Evolutionary conservation across 2,329 filamentous ascomycete species (phyloP), one percentile per base, ranked within the genome.

Genomic region (Coniochaeta sp.): DNA sequence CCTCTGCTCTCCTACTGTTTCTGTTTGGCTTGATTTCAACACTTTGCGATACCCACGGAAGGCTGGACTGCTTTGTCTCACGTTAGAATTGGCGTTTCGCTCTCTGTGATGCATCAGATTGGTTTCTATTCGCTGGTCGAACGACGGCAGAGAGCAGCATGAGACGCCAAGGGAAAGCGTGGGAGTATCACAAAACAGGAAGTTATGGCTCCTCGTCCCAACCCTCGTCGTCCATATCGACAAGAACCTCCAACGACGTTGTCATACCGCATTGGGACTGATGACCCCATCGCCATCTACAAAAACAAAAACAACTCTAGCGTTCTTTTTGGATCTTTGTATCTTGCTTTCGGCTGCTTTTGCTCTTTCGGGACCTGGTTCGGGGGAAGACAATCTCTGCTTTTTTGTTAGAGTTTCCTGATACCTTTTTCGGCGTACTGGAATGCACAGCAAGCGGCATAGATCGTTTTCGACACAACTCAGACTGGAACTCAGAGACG

Each of bases 1-100:
- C 67, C 68, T 69, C 67, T 68, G 67, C 68, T 64, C 61, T 67
- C 62, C 62, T 63, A 55, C 33, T 62, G 59, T 61, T 63, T 62
- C 43, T 65, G 64, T 62, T 59, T 64, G 65, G 64, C 44, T 66
- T 64, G 40, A 55, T 58, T 63, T 62, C 58, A 60, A 57, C 60
- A 43, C 61, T 66, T 63, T 63, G 60, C 58, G 61, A 62, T 61
- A 52, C 58, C 58, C 58, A 64, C 57, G 60, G 64, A 58, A 63
- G 56, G 56, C 61, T 55, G 62, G 66, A 54, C 61, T 65, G 63
- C 62, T 22, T 64, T 64, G 64, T 65, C 58, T 59, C 62, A 58
- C 33, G 56, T 59, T 55, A 59, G 62, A 63, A 62, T 63, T 64
- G 65, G 65, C 63, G 34, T 63, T 64, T 63, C 59, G 50, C 60